Conservation (phyloP, 2,329 filamentous ascomycete species). For the Hymenoscyphus scutula region DNA sequence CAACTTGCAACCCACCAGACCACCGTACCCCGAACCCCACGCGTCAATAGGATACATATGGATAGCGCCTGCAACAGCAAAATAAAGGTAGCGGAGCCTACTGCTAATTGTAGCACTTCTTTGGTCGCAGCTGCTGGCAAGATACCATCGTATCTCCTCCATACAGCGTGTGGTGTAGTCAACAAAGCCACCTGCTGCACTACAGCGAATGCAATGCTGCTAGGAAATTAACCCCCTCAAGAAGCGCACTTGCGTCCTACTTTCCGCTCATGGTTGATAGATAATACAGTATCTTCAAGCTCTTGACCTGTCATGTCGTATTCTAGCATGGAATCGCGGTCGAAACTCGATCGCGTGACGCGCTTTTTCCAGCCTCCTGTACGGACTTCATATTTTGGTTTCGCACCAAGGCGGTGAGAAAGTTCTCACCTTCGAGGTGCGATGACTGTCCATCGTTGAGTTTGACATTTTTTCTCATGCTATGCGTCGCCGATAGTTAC, state of each 20-base stretch:
- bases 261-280: background rate
- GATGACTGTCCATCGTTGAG: background rate
- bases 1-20: background rate
- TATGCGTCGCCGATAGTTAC: background rate
- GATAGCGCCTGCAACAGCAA: background rate
- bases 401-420: background rate
- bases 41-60: background rate
- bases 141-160: background rate
- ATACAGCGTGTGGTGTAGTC: background rate
- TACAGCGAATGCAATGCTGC: background rate
- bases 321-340: background rate
- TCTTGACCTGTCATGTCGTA: background rate
- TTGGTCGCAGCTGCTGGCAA: background rate
- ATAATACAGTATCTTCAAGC: too few species aligned
- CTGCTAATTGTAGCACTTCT: background rate
- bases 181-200: background rate
- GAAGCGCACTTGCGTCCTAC: background rate
- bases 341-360: background rate
- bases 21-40: background rate
- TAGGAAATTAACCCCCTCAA: background rate
- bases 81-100: background rate
- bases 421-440: background rate
- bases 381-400: background rate
- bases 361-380: constrained; percentile 1
- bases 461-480: background rate